Conservation (phyloP, 2,329 filamentous ascomycete species). For the Aspergillus persii region DNA sequence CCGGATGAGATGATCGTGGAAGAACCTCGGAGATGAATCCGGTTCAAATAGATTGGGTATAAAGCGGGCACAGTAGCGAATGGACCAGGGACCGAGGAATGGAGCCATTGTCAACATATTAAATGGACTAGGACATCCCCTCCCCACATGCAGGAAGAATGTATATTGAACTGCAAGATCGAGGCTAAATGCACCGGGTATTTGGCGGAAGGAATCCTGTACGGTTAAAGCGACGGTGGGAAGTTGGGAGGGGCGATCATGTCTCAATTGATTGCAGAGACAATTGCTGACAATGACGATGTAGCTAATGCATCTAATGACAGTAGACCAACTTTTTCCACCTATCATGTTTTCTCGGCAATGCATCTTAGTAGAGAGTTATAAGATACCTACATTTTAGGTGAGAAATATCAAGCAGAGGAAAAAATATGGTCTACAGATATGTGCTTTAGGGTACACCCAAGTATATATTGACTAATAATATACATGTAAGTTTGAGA, state of each 20-base stretch:
- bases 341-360: background rate
- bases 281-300: background rate
- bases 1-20: background rate
- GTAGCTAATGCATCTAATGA: background rate
- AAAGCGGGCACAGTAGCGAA: background rate
- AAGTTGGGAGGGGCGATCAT: background rate
- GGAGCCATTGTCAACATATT: background rate
- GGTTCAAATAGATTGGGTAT: background rate
- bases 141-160: no score
- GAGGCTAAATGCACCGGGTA: background rate
- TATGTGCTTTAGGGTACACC: no score
- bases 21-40: conserved; percentile 2
- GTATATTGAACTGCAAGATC: no score
- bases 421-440: no score
- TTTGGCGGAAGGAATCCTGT: background rate
- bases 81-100: background rate
- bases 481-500: no score
- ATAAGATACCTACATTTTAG: no score
- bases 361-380: background rate
- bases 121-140: background rate
- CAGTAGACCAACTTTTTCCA: background rate
- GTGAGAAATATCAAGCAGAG: no score
- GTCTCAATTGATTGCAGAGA: no score
- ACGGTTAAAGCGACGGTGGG: background rate
- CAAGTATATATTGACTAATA: no score